Evolutionary conservation across 306 rosid genomes (phyloP).

Genomic region (Gastrolobium villosum): DNA sequence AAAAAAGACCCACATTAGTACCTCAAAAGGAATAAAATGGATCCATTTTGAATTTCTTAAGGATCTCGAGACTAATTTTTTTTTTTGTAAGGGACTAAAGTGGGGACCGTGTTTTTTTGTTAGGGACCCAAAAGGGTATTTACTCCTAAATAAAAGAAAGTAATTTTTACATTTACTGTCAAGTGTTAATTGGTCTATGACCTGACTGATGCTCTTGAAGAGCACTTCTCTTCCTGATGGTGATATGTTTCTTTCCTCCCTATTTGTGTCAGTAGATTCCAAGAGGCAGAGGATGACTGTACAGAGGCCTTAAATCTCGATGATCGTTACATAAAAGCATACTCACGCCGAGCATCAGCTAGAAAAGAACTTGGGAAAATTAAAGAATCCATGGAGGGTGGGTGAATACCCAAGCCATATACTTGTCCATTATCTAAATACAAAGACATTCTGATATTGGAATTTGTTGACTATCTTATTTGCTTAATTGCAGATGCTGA

Average conservation of each 20-base stretch:
- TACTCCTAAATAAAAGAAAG: constrained; percentile 21
- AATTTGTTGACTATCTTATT: constrained; percentile 52
- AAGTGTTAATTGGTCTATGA: constrained; percentile 9
- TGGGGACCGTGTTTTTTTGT: too few relatives aligned
- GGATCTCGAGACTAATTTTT: too few relatives aligned
- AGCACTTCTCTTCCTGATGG: constrained; percentile 8
- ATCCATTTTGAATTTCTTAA: too few relatives aligned
- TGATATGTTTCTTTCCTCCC: constrained; percentile 22
- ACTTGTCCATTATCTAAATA: constrained; percentile 21
- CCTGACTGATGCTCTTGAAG: constrained; percentile 39
- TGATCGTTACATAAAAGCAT: constrained; percentile 95
- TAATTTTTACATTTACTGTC: background rate
- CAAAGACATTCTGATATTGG: constrained; percentile 37
- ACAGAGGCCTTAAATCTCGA: constrained; percentile 94
- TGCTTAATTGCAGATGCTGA: constrained; percentile 82
- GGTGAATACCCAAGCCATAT: constrained; percentile 38
- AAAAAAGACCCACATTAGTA: too few relatives aligned
- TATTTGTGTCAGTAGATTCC: constrained; percentile 66
- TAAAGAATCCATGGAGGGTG: constrained; percentile 89
- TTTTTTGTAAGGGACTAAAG: too few relatives aligned
- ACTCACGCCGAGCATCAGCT: constrained; percentile 90
- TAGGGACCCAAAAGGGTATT: too few relatives aligned
- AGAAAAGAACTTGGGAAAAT: constrained; percentile 89
- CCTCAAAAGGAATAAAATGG: too few relatives aligned
- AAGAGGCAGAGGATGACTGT: constrained; percentile 94